Evolutionary conservation across 805 yeast species (phyloP), one percentile per base, ranked within the genome.

Genomic region (Candida pseudofarinosa): DNA sequence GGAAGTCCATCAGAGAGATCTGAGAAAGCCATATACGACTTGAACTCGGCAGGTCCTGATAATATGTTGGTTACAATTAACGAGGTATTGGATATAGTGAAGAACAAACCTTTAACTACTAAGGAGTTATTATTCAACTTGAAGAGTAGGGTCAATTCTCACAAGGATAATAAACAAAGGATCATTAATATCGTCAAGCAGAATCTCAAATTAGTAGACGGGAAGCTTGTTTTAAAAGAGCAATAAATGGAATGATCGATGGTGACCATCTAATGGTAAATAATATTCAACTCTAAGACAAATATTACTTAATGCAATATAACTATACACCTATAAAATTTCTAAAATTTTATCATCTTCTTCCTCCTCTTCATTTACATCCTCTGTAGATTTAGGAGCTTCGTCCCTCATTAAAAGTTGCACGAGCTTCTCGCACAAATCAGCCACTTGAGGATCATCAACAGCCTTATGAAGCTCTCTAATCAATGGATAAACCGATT

Each of bases 351-450:
- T 67, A 42, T 75, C 78, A 19, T 67, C 77, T 35, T 73, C 78
- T 23, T 77, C 79, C 23, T 70, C 77, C 46, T 67, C 71, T 28
- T 71, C 73, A 18, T 68, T 70, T n/a, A 60, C 71, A 4, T 53
- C 64, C 4, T 41, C 48, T 4, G 59, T 67, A 3, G 53, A 59
- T 23, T 63, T 65, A 30, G 79, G 76, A 7, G 75, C 77, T 56
- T 90, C 97, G 56, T 91, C 97, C 71, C 97, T 80, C 93, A 86
- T 85, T 49, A 91, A 73, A 81, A 88, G 78, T 60, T 91, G 91
- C 17, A 90, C 99, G 33, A 86, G 63, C 59, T 93, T 76, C 53
- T 88, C 95, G 67, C 93, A 83, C 35, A 85, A 65, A 35, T 85
- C 95, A 35, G 71, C 71, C 17, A 88, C 73, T 15, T 61, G 60